A percentile compares a stretch with the other conserved stretches of the same genome.
Conservation (phyloP, 78 protist genomes). For the Planoprotostelium fungivorum region DNA sequence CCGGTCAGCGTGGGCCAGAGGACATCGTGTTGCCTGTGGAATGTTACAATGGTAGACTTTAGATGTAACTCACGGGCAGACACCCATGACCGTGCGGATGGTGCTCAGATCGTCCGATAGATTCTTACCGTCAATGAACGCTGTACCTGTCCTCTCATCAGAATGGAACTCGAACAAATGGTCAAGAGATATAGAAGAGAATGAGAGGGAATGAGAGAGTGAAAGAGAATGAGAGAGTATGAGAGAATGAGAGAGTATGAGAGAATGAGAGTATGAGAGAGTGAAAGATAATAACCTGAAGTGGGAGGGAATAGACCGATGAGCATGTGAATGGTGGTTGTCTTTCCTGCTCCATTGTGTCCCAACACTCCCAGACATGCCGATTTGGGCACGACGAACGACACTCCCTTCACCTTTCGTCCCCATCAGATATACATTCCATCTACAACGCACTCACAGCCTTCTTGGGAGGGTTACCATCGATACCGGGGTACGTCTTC, state of each 20-base stretch:
- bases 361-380: slow-evolving; percentile 55
- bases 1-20: slow-evolving; percentile 53
- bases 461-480: background rate
- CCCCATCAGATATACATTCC: too few species aligned
- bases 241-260: too few species aligned
- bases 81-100: slow-evolving; percentile 51
- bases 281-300: too few species aligned
- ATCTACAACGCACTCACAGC: too few species aligned
- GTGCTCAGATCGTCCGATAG: slow-evolving; percentile 7
- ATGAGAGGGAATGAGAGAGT: too few species aligned
- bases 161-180: too few species aligned
- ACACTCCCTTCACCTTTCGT: too few species aligned
- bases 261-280: too few species aligned
- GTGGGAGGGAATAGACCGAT: too few species aligned
- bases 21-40: slow-evolving; percentile 41
- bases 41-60: background rate
- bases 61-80: slow-evolving; percentile 40
- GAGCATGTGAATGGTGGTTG: slow-evolving; percentile 82
- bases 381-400: background rate
- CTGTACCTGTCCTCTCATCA: slow-evolving; percentile 56
- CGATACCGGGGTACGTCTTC: background rate
- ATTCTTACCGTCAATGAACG: slow-evolving; percentile 34
- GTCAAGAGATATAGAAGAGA: too few species aligned
- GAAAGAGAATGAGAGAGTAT: too few species aligned
- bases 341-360: slow-evolving; percentile 78